A percentile compares a stretch with the other conserved stretches of the same genome.
phyloP scores from a whole-genome alignment of 176 grass and related monocot genomes.

The sorghum (Sorghum bicolor) region DNA sequence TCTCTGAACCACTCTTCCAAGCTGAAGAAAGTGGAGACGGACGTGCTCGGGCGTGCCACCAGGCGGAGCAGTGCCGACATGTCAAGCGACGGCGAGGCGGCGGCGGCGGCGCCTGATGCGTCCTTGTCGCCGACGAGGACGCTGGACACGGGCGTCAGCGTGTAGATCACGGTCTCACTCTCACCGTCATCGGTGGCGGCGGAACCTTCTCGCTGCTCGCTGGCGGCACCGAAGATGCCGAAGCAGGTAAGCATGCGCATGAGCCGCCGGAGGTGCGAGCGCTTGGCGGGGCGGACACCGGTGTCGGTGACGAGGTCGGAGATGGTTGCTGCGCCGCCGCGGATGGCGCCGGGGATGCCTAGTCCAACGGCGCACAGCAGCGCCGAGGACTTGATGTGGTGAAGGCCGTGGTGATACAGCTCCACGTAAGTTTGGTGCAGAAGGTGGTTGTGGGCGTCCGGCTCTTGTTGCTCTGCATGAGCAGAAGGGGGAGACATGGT shows the following conservation, averaged over 20 bases:
- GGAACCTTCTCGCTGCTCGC: not conserved
- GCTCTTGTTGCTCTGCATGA: too few relatives aligned
- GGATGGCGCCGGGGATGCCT: not conserved
- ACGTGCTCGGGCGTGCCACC: not conserved
- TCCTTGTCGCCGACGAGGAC: not conserved
- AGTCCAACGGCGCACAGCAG: not conserved
- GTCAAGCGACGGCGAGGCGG: not conserved
- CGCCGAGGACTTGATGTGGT: not conserved
- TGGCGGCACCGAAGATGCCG: not conserved
- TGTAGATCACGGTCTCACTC: not conserved
- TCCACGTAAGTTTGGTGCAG: not conserved
- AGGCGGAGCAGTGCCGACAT: not conserved
- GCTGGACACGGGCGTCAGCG: not conserved
- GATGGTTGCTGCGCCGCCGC: not conserved
- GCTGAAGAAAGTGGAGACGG: not conserved
- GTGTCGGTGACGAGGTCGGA: not conserved
- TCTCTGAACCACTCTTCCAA: not conserved
- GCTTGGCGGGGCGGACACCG: not conserved
- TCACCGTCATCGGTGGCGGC: not conserved
- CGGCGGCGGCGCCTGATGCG: not conserved
- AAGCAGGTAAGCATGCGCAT: not conserved
- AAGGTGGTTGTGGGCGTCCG: too few relatives aligned
- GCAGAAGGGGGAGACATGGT: not conserved
- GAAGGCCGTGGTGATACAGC: not conserved
- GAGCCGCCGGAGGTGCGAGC: not conserved